Base-by-base conservation (phyloP, 2,329 filamentous ascomycete genomes). In the Colletotrichum euphorbiae region DNA sequence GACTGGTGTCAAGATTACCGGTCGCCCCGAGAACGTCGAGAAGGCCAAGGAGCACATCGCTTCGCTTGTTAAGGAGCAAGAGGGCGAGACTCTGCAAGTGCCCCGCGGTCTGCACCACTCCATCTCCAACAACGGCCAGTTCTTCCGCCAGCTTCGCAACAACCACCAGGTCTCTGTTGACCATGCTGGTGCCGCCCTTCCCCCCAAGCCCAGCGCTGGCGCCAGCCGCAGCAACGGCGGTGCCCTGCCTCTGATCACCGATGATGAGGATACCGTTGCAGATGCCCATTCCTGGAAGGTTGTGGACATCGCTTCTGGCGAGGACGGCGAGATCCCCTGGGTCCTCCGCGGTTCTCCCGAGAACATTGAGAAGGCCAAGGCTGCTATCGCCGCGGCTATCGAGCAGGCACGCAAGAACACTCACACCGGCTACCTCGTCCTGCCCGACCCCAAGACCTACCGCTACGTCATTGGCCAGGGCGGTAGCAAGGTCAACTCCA, bases 161-260 rank as follows among this genome's bases (percentile, higher is more conserved):
- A 92, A 98, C 75, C 87, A 93, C 80, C 91, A 93, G 73, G 93
- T 99, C 72, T 96, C 91, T 0, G 92, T 99, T 60, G 94, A 98
- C 78, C 96, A 98, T 77, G 92, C 89, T 62, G 94, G 94, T 50
- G 89, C 96, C 69, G 83, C 91, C 64, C 83, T 92, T 4, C 96
- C 96, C 6, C 78, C 89, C 43, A 94, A 91, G 81, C 87, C 91
- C 31, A 80, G 87, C 66, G 48, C 48, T 31, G 80, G 84, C 66
- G 78, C 83, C 69, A 78, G 82, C 8, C 85, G 88, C 21, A 83
- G 84, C 43, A 90, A 88, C 71, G 88, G 87, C 50, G 86, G 84
- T 55, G 80, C 88, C 43, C 86, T 97, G 64, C 96, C 96, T n/a
- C 81, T 99, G 73, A 98, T 98, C 80, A 98, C 94, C 0, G 96